Base-by-base conservation (phyloP, 345 rosid genomes). In the Citropsis articulata region DNA sequence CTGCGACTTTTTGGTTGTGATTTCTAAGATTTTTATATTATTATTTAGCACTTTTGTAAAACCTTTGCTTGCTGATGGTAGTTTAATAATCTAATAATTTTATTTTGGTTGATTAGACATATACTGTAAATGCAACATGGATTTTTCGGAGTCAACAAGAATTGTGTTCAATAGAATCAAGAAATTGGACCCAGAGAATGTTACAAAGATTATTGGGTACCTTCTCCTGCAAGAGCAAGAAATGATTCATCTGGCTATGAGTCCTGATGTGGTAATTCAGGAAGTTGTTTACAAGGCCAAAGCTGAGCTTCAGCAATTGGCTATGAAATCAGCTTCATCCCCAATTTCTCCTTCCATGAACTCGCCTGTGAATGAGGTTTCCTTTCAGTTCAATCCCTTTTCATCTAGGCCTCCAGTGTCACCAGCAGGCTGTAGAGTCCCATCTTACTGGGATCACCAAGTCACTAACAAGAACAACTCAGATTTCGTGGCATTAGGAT, bases 121-220 rank as follows among this genome's bases (percentile, higher is more conserved):
- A 48, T 66, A 62, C 22, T 31, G 42, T 55, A 21, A 48, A 80
- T 76, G 72, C 50, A 69, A 75, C 74, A 88, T 91, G 92, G 91
- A 89, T 50, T 85, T 84, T 68, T 77, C 85, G 27, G 91, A 89
- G 24, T 78, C 82, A 33, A 84, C 89, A 9, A 82, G 76, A 45
- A 69, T 85, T 71, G 85, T 89, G 56, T 86, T 79, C 71, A 80
- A 85, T 31, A 84, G 87, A 73, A 84, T 90, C 71, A 81, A 82
- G 80, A 83, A 85, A 77, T 70, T 89, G 28, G 90, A 89, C 69
- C 94, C 92, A 0, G 92, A 89, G 22, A 82, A 83, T 63, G 86
- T 75, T n/a, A 55, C 78, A 18, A 91, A 88, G 79, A 86, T 91
- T 40, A 83, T 89, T 42, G 91, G 92, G 0, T 89, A 81, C 76